Conservation (phyloP, 371 early-diverging fungal genomes). For the Syncephalis plumigaleata region DNA sequence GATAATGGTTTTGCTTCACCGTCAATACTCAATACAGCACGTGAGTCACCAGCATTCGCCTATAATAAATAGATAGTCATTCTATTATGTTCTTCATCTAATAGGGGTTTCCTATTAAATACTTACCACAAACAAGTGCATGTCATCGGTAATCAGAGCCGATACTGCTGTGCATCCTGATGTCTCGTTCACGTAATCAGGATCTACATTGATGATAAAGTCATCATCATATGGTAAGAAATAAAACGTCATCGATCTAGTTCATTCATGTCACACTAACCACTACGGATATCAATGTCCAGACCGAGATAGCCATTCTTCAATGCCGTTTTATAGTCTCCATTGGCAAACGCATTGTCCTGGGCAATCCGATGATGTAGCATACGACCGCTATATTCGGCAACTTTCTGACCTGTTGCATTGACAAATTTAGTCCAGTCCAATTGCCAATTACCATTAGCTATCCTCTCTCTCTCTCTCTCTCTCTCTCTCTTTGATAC, state of each 20-base stretch:
- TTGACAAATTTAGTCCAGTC: neutral
- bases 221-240: neutral
- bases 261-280: conserved; percentile 16
- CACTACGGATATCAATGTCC: conserved; percentile 56
- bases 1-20: conserved; percentile 66
- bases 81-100: conserved; percentile 3
- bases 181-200: conserved; percentile 42
- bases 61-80: conserved; percentile 7
- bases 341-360: conserved; percentile 38
- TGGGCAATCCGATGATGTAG: conserved; percentile 47
- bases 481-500: conserved; percentile 39
- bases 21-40: conserved; percentile 57
- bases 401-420: conserved; percentile 43
- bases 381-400: conserved; percentile 65
- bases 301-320: conserved; percentile 62
- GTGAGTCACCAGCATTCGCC: conserved; percentile 92
- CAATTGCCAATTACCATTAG: neutral
- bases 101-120: too few relatives aligned
- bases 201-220: conserved; percentile 25
- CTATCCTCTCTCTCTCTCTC: too few relatives aligned
- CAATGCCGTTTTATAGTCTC: conserved; percentile 47
- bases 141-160: conserved; percentile 57
- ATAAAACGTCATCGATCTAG: too few relatives aligned
- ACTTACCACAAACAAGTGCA: conserved; percentile 19
- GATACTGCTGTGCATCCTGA: conserved; percentile 94